Conservation (phyloP, 2,329 filamentous ascomycete genomes). For the Teratosphaeria viscida region DNA sequence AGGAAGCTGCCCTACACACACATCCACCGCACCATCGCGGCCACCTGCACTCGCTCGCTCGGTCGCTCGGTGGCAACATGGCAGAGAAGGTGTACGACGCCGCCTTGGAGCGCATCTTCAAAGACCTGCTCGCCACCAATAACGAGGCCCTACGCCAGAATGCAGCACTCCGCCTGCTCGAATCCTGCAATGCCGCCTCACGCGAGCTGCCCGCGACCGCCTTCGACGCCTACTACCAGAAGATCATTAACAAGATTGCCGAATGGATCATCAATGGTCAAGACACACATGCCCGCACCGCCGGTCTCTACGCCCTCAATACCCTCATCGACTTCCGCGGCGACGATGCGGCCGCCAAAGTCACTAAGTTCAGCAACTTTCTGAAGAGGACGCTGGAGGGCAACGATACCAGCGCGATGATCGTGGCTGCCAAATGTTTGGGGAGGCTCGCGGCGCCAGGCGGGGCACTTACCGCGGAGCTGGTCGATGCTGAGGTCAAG, state of each 20-base stretch:
- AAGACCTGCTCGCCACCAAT: conserved; percentile 20
- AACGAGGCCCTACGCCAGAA: conserved; percentile 18
- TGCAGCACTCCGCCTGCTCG: conserved; percentile 19
- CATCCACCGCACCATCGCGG: background rate
- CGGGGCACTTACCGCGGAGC: conserved; percentile 83
- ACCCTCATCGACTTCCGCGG: conserved; percentile 93
- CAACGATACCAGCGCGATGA: conserved; percentile 84
- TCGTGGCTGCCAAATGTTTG: conserved; percentile 76
- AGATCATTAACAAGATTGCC: conserved; percentile 54
- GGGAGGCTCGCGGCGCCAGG: conserved; percentile 87
- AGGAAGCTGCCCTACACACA: background rate
- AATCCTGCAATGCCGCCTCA: conserved; percentile 22
- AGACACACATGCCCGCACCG: conserved; percentile 79
- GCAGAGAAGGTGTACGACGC: conserved; percentile 20
- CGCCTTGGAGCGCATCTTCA: conserved; percentile 20
- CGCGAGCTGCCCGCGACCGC: conserved; percentile 67
- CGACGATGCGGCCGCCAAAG: conserved; percentile 85
- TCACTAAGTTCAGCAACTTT: conserved; percentile 85
- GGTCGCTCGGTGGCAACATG: conserved; percentile 8
- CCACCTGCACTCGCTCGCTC: background rate
- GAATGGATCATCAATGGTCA: conserved; percentile 72
- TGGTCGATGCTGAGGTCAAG: conserved; percentile 95
- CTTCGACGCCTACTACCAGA: conserved; percentile 61
- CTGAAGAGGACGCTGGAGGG: conserved; percentile 79
- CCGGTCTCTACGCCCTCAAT: conserved; percentile 85